phyloP scores from a whole-genome alignment of 257 asterid genomes.

The Knoxia roxburghii region DNA sequence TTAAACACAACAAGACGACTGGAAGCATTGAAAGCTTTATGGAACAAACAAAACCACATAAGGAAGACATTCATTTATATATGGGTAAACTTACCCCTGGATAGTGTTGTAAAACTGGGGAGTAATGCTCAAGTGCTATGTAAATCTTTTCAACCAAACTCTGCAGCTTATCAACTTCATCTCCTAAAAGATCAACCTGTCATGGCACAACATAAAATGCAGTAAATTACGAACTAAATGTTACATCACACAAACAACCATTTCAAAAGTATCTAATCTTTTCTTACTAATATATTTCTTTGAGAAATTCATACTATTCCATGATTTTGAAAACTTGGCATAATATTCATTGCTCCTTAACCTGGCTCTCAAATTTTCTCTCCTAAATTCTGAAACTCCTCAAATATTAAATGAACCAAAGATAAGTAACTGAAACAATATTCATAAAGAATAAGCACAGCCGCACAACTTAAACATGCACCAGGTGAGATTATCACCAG shows the following conservation, averaged over 20 bases:
- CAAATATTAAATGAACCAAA: background rate
- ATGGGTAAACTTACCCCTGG: conserved; percentile 96
- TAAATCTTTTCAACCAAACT: conserved; percentile 71
- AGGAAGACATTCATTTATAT: no score
- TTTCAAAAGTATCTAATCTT: no score
- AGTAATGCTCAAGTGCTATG: conserved; percentile 76
- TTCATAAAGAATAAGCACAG: background rate
- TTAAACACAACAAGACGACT: conserved; percentile 7
- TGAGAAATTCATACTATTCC: no score
- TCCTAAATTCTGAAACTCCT: background rate
- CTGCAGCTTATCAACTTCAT: conserved; percentile 75
- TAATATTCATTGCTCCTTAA: background rate
- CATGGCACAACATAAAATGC: background rate
- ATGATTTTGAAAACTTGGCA: background rate
- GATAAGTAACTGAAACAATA: background rate
- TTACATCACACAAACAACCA: no score
- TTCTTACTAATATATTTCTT: no score
- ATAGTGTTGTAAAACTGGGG: conserved; percentile 82
- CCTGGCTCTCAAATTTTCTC: background rate
- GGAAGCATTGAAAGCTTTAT: no score
- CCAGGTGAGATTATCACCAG: background rate
- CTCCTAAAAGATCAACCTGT: conserved; percentile 97
- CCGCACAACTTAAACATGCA: background rate
- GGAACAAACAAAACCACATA: no score
- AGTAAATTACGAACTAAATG: no score